These are phyloP conservation scores for Pseudomassariella vexata DNA, from an alignment of 2,329 filamentous ascomycete genomes.

Conservation along the genomic window DNA sequence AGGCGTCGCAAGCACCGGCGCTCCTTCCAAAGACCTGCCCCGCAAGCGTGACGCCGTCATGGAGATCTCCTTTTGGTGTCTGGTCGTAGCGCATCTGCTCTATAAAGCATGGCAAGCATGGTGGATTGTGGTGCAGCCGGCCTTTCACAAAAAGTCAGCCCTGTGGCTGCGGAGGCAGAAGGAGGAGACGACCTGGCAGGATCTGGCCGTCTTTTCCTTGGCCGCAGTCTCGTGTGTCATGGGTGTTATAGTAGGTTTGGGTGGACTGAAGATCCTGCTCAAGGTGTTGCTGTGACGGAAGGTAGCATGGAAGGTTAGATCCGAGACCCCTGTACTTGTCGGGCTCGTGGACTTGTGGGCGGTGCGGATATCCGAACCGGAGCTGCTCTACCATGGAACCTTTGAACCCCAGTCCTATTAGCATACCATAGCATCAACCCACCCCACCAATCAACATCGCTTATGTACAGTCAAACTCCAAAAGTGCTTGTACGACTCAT, in stretches of 20 bases:
- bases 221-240: slow-evolving; percentile 13
- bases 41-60: slow-evolving; percentile 2
- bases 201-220: slow-evolving; percentile 14
- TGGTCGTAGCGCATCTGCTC: not conserved
- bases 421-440: too few relatives aligned
- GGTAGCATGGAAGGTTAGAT: too few relatives aligned
- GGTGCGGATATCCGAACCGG: too few relatives aligned
- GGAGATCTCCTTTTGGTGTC: not conserved
- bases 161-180: slow-evolving; percentile 15
- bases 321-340: too few relatives aligned
- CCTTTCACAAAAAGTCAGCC: slow-evolving; percentile 17
- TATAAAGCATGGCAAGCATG: slow-evolving; percentile 10
- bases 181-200: slow-evolving; percentile 15
- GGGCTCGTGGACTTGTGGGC: too few relatives aligned
- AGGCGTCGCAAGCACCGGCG: slow-evolving; percentile 16
- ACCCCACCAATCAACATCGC: too few relatives aligned
- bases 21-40: slow-evolving; percentile 11
- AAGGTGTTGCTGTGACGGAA: slow-evolving; percentile 3
- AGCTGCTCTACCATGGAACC: too few relatives aligned
- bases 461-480: too few relatives aligned
- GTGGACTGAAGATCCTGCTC: slow-evolving; percentile 5
- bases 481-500: too few relatives aligned
- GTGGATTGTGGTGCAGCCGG: slow-evolving; percentile 18
- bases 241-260: slow-evolving; percentile 9
- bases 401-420: too few relatives aligned